Evolutionary conservation across 1,284 basidiomycete genomes (phyloP).

Genomic region (Malassezia globosa): DNA sequence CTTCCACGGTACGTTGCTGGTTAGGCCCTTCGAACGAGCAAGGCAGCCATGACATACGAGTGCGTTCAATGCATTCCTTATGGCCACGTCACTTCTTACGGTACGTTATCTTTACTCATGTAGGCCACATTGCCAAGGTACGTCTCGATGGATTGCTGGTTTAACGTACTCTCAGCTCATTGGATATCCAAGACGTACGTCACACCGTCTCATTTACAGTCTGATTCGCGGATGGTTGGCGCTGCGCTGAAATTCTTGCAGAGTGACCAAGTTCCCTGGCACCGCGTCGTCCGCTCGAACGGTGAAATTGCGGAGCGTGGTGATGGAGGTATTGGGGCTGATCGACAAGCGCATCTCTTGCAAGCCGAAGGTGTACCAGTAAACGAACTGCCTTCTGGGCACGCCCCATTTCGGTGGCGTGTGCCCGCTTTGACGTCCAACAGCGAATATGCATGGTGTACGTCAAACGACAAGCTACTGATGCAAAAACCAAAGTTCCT

Average conservation of each 20-base stretch:
- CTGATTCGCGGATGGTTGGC: conserved; percentile 38
- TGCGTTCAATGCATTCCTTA: conserved; percentile 29
- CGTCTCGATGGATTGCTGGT: too few relatives aligned
- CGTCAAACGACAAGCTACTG: too few relatives aligned
- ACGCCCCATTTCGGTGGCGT: conserved; percentile 1
- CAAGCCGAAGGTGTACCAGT: conserved; percentile 29
- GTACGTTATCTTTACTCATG: conserved; percentile 3
- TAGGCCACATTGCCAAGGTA: conserved; percentile 36
- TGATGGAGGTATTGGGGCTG: conserved; percentile 36
- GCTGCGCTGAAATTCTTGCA: conserved; percentile 36
- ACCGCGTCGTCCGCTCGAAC: conserved; percentile 33
- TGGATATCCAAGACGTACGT: conserved; percentile 28
- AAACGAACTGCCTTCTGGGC: conserved; percentile 15
- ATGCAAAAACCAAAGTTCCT: conserved; percentile 4
- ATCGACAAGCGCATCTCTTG: conserved; percentile 29
- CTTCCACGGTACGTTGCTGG: conserved; percentile 8
- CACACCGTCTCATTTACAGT: neutral
- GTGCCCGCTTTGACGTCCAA: conserved; percentile 1
- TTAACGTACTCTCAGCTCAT: conserved; percentile 17
- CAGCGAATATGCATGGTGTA: conserved; percentile 10
- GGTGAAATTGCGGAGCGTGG: conserved; percentile 42
- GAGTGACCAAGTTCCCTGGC: conserved; percentile 32
- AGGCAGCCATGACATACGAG: conserved; percentile 36
- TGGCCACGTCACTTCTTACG: conserved; percentile 41
- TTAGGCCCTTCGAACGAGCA: too few relatives aligned